phyloP scores from a whole-genome alignment of 2,329 filamentous ascomycete species.

The Pseudopyrenochaeta lycopersici region DNA sequence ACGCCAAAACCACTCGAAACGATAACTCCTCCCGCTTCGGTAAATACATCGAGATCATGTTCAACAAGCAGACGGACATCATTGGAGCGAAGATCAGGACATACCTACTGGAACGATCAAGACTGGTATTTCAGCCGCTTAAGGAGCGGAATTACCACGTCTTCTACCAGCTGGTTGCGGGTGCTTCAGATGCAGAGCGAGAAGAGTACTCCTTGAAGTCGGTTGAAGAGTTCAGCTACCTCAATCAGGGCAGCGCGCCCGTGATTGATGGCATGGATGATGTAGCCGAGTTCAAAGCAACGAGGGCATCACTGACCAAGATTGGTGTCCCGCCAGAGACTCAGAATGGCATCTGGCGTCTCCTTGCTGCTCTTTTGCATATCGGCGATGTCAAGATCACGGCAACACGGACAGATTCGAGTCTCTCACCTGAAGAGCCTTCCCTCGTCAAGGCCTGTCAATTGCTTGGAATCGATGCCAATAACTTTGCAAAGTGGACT shows the following conservation, averaged over 20 bases:
- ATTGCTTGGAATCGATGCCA: conserved; percentile 85
- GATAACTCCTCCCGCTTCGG: conserved; percentile 99
- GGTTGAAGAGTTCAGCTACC: conserved; percentile 91
- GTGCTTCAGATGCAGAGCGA: conserved; percentile 84
- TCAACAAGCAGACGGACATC: conserved; percentile 92
- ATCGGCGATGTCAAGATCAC: conserved; percentile 97
- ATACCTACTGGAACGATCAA: conserved; percentile 92
- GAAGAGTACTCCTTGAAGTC: conserved; percentile 81
- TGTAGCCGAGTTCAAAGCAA: conserved; percentile 90
- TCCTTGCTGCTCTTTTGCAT: conserved; percentile 90
- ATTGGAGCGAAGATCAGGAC: conserved; percentile 97
- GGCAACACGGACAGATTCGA: conserved; percentile 86
- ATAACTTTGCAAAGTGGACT: conserved; percentile 95
- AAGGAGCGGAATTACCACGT: conserved; percentile 99
- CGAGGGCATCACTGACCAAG: conserved; percentile 83
- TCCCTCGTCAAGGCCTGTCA: conserved; percentile 81
- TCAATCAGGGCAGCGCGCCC: conserved; percentile 93
- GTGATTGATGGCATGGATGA: conserved; percentile 95
- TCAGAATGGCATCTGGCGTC: conserved; percentile 86
- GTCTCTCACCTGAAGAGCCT: conserved; percentile 81
- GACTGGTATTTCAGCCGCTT: conserved; percentile 94
- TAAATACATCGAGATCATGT: conserved; percentile 99
- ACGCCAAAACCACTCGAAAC: conserved; percentile 99
- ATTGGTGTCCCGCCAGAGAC: conserved; percentile 81
- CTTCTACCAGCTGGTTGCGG: conserved; percentile 96